Evolutionary conservation across 345 rosid genomes (phyloP).

Genomic region (Eucalyptus polybractea): DNA sequence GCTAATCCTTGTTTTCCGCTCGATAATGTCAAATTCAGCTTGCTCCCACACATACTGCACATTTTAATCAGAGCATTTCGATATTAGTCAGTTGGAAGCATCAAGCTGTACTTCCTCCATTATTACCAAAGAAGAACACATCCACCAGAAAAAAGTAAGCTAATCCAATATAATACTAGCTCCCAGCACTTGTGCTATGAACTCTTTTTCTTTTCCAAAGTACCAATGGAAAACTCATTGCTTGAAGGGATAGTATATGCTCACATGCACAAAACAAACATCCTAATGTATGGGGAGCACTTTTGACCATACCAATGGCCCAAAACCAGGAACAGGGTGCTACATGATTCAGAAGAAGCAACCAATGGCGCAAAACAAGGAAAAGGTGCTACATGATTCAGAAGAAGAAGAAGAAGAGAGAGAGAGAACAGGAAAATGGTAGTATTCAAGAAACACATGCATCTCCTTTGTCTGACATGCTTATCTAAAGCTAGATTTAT

Average conservation of each 20-base stretch:
- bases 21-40: conserved; percentile 69
- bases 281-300: not conserved
- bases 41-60: conserved; percentile 85
- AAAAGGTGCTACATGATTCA: not conserved
- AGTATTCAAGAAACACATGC: not conserved
- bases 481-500: not conserved
- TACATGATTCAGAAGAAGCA: not conserved
- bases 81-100: not conserved
- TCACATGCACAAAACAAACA: not conserved
- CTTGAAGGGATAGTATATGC: not conserved
- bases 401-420: not conserved
- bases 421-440: not conserved
- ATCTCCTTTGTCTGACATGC: not conserved
- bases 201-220: not conserved
- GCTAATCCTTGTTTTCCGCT: conserved; percentile 74
- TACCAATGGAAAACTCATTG: not conserved
- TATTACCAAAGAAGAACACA: not conserved
- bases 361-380: not conserved
- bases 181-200: not conserved
- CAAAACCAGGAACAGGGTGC: not conserved
- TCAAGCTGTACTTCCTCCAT: not conserved
- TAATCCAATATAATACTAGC: not conserved
- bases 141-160: not conserved
- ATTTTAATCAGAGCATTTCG: not conserved
- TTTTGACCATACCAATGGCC: not conserved